These are phyloP conservation scores for Calonectria leucothoes DNA, from an alignment of 2,329 filamentous ascomycete genomes.

Conservation along the genomic window DNA sequence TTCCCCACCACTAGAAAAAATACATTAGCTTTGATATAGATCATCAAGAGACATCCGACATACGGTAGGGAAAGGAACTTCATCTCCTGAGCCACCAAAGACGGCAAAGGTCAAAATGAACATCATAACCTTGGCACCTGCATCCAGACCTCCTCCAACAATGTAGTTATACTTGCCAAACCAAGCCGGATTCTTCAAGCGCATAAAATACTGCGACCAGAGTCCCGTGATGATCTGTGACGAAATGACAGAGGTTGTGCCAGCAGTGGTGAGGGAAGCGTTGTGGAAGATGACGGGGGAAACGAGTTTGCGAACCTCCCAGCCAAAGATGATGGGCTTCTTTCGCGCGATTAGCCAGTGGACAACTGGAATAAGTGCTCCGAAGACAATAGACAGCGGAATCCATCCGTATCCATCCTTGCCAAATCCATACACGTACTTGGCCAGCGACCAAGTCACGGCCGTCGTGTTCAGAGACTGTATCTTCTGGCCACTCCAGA, in stretches of 20 bases:
- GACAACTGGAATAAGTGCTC: background rate
- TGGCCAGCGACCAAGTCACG: background rate
- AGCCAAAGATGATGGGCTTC: background rate
- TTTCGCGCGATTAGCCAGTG: background rate
- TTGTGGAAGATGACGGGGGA: background rate
- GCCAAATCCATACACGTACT: background rate
- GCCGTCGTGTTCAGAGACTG: background rate
- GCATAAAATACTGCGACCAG: background rate
- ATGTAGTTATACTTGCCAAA: constrained; percentile 23
- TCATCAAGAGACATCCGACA: too few species aligned
- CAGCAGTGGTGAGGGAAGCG: background rate
- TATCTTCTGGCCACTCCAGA: background rate
- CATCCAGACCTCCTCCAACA: constrained; percentile 30
- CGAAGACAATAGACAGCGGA: background rate
- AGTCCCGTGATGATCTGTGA: background rate
- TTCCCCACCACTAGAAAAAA: background rate
- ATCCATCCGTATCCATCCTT: background rate
- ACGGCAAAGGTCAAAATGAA: constrained; percentile 36
- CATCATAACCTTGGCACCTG: constrained; percentile 36
- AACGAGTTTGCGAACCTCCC: background rate
- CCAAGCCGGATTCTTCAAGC: constrained; percentile 6
- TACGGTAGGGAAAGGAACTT: constrained; percentile 27
- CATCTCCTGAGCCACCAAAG: constrained; percentile 29
- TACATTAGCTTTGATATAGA: background rate
- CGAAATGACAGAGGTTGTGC: background rate